Base-by-base conservation (phyloP, 192 early-diverging fungal genomes). In the Phycomyces nitens region DNA sequence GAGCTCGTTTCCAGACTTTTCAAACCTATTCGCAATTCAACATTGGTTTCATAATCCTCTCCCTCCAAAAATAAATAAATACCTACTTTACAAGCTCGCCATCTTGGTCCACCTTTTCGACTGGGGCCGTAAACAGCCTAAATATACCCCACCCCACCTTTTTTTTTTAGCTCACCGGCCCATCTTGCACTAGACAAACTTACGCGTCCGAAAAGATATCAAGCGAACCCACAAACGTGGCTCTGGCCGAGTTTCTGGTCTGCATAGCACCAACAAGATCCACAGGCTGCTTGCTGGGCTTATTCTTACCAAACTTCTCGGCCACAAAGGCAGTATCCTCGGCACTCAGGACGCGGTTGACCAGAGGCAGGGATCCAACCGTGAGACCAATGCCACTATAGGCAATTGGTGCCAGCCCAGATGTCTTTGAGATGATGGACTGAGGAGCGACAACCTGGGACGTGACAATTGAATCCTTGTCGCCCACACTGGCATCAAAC, bases 251-350 rank as follows among this genome's bases (percentile, higher is more conserved):
- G 72, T 89, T 88, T 49, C 90, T 78, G 5, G 97, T 85, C 80
- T 99, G 96, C 74, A 96, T 80, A 21, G 88, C 85, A 29, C 87
- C 86, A 21, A 94, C 92, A 23, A 98, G 77, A 4, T 80, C 86
- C 27, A 95, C 64, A 0, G 83, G 58, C 29, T 68, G 69, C 38
- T 66, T 57, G 18, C 74, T 66, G 0, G 78, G 69, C 21, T 53
- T 58, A 20, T 81, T 76, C 18, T 70, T 71, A 53, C 77, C 72
- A 40, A 73, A 76, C 7, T 68, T 49, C 27, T 80, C 81, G 63
- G 72, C 83, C 56, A 93, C 86, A 62, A 89, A 96, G 3, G 92
- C 80, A 39, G 88, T 82, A 39, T 68, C 64, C 5, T 75, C 76
- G 2, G 91, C 85, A 26, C 80, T 74, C 22, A 88, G 60, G 20